Conservation (phyloP, 176 grass and related monocot genomes). For the Panicum miliaceum region DNA sequence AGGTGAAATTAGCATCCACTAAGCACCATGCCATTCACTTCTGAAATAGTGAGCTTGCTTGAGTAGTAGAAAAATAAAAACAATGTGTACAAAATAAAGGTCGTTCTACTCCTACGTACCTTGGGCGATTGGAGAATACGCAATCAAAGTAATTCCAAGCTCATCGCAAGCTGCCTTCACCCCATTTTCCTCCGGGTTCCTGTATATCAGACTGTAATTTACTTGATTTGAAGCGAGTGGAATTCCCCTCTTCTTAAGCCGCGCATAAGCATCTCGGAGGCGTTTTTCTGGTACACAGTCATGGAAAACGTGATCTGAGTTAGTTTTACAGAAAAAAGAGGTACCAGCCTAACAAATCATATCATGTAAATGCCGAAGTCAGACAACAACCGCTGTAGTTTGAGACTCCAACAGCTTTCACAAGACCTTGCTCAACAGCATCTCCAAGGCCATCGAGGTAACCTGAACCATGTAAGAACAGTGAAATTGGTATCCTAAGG, state of each 20-base stretch:
- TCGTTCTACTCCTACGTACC: conserved; percentile 34
- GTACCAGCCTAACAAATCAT: not conserved
- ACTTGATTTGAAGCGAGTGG: conserved; percentile 76
- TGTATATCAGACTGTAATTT: conserved; percentile 79
- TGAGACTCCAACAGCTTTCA: conserved; percentile 92
- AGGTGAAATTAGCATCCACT: not conserved
- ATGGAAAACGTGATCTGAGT: not conserved
- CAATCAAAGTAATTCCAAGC: conserved; percentile 70
- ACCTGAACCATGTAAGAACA: conserved; percentile 49
- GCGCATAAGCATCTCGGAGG: conserved; percentile 62
- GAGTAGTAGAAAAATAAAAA: not conserved
- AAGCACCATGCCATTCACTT: not conserved
- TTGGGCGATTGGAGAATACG: conserved; percentile 79
- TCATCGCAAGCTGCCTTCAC: conserved; percentile 76
- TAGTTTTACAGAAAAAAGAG: conserved; percentile 1
- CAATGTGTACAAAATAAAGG: not conserved
- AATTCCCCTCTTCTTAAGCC: conserved; percentile 71
- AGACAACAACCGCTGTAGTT: conserved; percentile 76
- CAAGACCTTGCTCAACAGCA: conserved; percentile 90
- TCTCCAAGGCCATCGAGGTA: conserved; percentile 94
- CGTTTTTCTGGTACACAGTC: conserved; percentile 46
- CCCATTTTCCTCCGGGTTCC: conserved; percentile 66
- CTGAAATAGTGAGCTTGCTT: not conserved
- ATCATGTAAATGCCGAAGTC: not conserved
- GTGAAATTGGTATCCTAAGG: not conserved